phyloP scores from a whole-genome alignment of 129 eudicot genomes.

The Lactuca sativa region DNA sequence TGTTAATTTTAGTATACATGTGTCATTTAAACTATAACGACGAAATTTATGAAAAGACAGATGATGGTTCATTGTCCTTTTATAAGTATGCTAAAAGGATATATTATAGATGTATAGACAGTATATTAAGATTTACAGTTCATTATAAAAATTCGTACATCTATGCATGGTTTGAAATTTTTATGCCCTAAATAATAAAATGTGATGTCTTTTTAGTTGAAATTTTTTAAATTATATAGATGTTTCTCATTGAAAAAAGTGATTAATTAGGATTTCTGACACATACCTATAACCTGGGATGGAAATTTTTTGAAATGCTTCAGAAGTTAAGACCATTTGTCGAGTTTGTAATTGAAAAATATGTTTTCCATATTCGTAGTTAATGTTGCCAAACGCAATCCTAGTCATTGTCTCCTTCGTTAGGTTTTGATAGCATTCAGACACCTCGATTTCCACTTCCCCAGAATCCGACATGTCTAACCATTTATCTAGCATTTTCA shows the following conservation, averaged over 20 bases:
- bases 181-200: too few species aligned
- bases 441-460: slow-evolving; percentile 72
- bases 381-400: slow-evolving; percentile 56
- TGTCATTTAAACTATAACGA: background rate
- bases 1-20: background rate
- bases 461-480: slow-evolving; percentile 43
- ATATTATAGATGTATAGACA: too few species aligned
- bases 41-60: background rate
- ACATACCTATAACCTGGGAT: slow-evolving; percentile 82
- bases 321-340: slow-evolving; percentile 70
- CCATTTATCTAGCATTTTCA: slow-evolving; percentile 72
- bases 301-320: slow-evolving; percentile 70
- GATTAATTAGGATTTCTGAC: background rate
- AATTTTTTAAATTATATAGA: too few species aligned
- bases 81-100: background rate
- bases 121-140: background rate
- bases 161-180: background rate
- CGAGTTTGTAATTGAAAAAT: slow-evolving; percentile 72
- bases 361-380: slow-evolving; percentile 78
- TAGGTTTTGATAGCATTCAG: slow-evolving; percentile 65
- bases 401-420: slow-evolving; percentile 68
- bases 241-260: background rate
- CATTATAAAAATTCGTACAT: slow-evolving; percentile 7
- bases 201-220: too few species aligned
- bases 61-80: background rate